Evolutionary conservation across 768 basidiomycete species (phyloP), one percentile per base, ranked within the genome.

Genomic region (Pisolithus albus): DNA sequence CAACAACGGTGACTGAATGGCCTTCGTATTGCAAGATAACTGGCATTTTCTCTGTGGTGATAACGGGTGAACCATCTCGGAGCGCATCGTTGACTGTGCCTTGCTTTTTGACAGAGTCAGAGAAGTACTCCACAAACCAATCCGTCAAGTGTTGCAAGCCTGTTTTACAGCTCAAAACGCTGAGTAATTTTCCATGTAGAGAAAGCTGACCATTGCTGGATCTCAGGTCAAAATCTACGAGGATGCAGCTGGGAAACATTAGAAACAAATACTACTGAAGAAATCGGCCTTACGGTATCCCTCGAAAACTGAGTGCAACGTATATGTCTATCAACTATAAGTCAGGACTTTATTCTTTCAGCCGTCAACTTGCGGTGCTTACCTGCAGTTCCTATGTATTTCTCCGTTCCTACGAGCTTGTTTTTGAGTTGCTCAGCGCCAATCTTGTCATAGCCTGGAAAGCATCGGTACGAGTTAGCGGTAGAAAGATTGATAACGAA

Each of bases 301-400:
- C 86, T 44, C 84, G 80, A 59, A 69, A 86, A 1, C 78, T 78
- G 62, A 92, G 88, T 30, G 91, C 90, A 10, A 84, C 80, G 65
- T 83, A 87, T 36, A 94, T 62, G 58, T 92, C 88, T 88, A 59
- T 36, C n/a, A 3, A 38, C 42, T 51, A 48, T 32, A 40, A 11
- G 40, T 19, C 43, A 54, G 59, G 43, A 38, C 48, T n/a, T 46
- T 13, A 11, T 9, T 10, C 36, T 43, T 34, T 26, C 11, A 42
- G 18, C 16, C 9, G 9, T 44, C 26, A 23, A 41, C n/a, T 21
- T 18, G 15, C 42, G 21, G 13, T 39, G 54, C 59, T 50, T 57
- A 86, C 89, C 89, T 64, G 78, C 78, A 9, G 90, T 87, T 16
- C 92, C 92, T 43, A 95, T 84, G 83, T 82, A 88, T 64, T 86